Evolutionary conservation across 176 grass and related monocot species (phyloP).

Genomic region (Zizania latifolia): DNA sequence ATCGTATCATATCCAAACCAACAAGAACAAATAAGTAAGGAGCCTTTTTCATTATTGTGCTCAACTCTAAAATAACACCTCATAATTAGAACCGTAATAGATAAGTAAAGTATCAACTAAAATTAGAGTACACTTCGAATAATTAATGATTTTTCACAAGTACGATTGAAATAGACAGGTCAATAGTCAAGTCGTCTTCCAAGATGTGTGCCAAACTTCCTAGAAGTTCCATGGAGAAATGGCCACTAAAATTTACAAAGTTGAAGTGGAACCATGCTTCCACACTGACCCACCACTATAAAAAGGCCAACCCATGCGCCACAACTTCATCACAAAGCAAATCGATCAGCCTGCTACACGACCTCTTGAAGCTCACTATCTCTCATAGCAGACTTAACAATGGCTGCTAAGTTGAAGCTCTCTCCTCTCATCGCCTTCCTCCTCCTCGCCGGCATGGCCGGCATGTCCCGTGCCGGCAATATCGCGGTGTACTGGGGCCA

Average conservation of each 20-base stretch:
- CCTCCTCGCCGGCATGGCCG: conserved; percentile 25
- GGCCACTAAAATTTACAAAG: neutral
- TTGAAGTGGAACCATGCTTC: conserved; percentile 15
- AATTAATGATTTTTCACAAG: neutral
- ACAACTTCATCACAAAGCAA: conserved; percentile 16
- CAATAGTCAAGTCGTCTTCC: conserved; percentile 12
- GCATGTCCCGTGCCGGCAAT: neutral
- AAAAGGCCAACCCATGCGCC: neutral
- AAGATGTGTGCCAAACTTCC: conserved; percentile 6
- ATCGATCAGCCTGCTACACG: neutral
- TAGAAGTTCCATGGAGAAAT: neutral
- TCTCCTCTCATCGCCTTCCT: conserved; percentile 32
- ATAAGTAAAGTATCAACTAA: too few species aligned
- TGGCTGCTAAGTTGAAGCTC: conserved; percentile 19
- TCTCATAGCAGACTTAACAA: too few species aligned
- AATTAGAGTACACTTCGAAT: neutral
- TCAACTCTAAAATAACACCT: too few species aligned
- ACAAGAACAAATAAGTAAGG: too few species aligned
- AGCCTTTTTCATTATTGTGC: too few species aligned
- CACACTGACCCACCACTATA: conserved; percentile 2
- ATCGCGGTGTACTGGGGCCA: conserved; percentile 82
- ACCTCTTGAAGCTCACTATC: too few species aligned
- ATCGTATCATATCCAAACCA: too few species aligned
- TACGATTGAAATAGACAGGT: neutral
- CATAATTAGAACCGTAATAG: too few species aligned